Evolutionary conservation across 202 grass and related monocot species (phyloP).

Genomic region (Sporobolus alterniflorus): DNA sequence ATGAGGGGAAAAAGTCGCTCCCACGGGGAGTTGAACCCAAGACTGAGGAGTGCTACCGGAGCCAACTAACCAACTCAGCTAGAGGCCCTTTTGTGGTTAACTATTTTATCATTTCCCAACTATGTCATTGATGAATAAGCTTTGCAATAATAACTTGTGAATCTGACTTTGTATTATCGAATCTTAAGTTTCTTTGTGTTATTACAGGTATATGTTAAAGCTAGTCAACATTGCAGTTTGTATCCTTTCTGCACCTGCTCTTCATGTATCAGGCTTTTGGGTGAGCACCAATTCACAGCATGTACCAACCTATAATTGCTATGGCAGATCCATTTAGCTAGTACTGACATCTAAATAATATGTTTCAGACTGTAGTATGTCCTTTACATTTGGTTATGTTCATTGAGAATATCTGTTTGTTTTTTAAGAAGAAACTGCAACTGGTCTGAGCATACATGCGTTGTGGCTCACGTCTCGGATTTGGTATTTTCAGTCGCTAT

Average conservation of each 20-base stretch:
- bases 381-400: constrained; percentile 31
- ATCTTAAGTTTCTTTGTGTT: constrained; percentile 31
- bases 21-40: no score
- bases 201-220: constrained; percentile 81
- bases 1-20: no score
- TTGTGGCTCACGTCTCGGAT: no score
- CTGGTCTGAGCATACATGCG: neutral
- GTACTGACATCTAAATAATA: constrained; percentile 2
- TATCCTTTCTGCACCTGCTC: constrained; percentile 78
- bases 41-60: no score
- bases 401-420: neutral
- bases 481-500: no score
- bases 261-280: constrained; percentile 96
- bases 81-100: no score
- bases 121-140: neutral
- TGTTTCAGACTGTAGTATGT: neutral
- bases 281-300: constrained; percentile 55
- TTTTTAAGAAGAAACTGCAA: neutral
- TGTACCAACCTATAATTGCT: neutral
- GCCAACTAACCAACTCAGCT: no score
- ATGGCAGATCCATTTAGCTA: constrained; percentile 12
- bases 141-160: constrained; percentile 12
- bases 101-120: neutral
- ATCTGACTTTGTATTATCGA: neutral
- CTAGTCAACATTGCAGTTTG: constrained; percentile 80